phyloP scores from a whole-genome alignment of 805 yeast species.

The Wickerhamiella azymoides region DNA sequence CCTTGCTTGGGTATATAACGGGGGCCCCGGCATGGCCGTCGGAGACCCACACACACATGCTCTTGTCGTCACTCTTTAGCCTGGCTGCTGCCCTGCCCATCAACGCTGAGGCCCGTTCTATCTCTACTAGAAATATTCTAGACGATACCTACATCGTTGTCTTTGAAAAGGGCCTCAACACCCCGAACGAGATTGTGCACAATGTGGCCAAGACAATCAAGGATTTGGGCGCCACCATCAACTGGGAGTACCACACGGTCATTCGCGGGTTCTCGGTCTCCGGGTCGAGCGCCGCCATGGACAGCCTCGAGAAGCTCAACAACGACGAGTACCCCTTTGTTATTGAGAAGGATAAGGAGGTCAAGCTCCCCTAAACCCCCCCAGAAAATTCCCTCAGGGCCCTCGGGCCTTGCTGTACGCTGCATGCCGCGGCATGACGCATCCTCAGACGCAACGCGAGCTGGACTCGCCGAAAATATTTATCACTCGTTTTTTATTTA shows the following conservation, averaged over 20 bases:
- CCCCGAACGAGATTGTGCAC: slow-evolving; percentile 24
- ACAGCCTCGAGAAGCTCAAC: slow-evolving; percentile 14
- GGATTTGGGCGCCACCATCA: slow-evolving; percentile 32
- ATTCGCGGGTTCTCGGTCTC: slow-evolving; percentile 36
- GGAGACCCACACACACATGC: not conserved
- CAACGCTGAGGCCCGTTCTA: not conserved
- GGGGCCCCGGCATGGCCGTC: not conserved
- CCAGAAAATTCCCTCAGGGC: too few relatives aligned
- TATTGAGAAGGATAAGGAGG: slow-evolving; percentile 33
- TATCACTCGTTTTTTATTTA: not conserved
- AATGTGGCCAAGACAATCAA: slow-evolving; percentile 26
- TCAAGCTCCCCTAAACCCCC: slow-evolving; percentile 16
- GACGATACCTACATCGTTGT: slow-evolving; percentile 20
- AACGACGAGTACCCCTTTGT: slow-evolving; percentile 29
- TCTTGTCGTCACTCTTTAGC: not conserved
- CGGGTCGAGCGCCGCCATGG: slow-evolving; percentile 25
- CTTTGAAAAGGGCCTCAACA: slow-evolving; percentile 21
- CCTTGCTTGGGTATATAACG: not conserved
- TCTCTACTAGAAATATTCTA: not conserved
- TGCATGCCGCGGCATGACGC: too few relatives aligned
- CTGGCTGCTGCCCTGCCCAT: not conserved
- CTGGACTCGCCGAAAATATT: not conserved
- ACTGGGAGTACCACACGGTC: slow-evolving; percentile 34
- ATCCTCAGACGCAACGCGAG: not conserved
- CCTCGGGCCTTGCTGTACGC: too few relatives aligned